Evolutionary conservation across 345 rosid genomes (phyloP).

Genomic region (Aquilaria sinensis): DNA sequence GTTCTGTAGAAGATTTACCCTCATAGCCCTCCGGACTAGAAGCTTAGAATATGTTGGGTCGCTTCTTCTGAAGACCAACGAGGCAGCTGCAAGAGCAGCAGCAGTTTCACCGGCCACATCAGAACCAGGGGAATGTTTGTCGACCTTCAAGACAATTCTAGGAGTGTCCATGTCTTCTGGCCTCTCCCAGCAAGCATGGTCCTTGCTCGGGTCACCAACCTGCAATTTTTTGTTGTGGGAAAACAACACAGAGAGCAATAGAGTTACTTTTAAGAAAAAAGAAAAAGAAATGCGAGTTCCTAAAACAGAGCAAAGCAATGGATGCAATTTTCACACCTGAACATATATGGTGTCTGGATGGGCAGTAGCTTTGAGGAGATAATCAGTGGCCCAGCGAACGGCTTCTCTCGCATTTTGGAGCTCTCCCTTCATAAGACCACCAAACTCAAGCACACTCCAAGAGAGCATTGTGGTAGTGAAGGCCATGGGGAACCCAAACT

Average conservation of each 20-base stretch:
- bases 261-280: too few relatives aligned
- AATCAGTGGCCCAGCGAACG: conserved; percentile 3
- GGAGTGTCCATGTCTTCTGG: conserved; percentile 5
- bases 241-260: too few relatives aligned
- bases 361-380: conserved; percentile 1
- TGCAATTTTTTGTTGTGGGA: background rate
- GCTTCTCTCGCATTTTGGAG: background rate
- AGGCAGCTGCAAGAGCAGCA: conserved; percentile 30
- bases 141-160: conserved; percentile 15
- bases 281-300: too few relatives aligned
- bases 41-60: conserved; percentile 8
- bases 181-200: conserved; percentile 6
- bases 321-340: background rate
- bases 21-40: background rate
- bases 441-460: conserved; percentile 1
- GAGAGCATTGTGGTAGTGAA: conserved; percentile 5
- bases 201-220: conserved; percentile 5
- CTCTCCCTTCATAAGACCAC: background rate
- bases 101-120: conserved; percentile 37
- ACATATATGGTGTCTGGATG: background rate
- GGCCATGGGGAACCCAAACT: conserved; percentile 4
- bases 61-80: conserved; percentile 25
- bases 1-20: background rate
- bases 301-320: too few relatives aligned
- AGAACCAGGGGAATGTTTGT: conserved; percentile 23